Evolutionary conservation across 345 rosid species (phyloP), one percentile per base, ranked within the genome.

Genomic region (Ceriops decandra): DNA sequence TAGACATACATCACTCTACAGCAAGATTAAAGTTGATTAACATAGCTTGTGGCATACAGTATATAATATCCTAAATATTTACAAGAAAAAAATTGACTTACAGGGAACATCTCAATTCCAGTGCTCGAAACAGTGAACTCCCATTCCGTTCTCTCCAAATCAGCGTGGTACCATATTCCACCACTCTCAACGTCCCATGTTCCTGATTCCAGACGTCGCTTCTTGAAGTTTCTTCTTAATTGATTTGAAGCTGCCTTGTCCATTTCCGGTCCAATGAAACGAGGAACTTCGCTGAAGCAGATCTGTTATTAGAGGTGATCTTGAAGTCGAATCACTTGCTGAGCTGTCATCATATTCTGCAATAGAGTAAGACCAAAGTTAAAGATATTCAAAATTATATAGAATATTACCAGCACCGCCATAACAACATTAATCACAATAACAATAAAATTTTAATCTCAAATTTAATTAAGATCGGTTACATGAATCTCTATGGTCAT

Each of bases 221-320:
- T 81, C 96, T 74, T 93, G 96, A 72, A 93, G 76, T 82, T 79
- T 86, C 83, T 87, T 85, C 81, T 80, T 91, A 64, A 93, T 72
- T 60, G 91, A 84, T 73, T 76, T 84, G 49, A 88, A 87, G 75
- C 95, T 83, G 70, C 66, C 77, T 26, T 83, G 87, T 57, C 93
- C 82, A 51, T 83, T 82, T 46, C 72, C 80, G 30, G 73, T 83
- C 97, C 96, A 89, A 36, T 68, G 83, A 71, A 86, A 74, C 4
- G 98, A 91, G 68, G 87, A 70, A 76, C 87, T 89, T 69, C 85
- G 75, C 73, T 86, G 87, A 6, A 89, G 89, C 26, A 91, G 81
- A 70, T 91, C 90, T 24, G 93, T 79, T 64, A 76, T 69, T 27
- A 84, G 61, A 46, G 93, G 82, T 24, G 87, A 79, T 28, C 62